These are phyloP conservation scores for Trichocladium antarcticum DNA, from an alignment of 495 filamentous ascomycete genomes.

Conservation along the genomic window DNA sequence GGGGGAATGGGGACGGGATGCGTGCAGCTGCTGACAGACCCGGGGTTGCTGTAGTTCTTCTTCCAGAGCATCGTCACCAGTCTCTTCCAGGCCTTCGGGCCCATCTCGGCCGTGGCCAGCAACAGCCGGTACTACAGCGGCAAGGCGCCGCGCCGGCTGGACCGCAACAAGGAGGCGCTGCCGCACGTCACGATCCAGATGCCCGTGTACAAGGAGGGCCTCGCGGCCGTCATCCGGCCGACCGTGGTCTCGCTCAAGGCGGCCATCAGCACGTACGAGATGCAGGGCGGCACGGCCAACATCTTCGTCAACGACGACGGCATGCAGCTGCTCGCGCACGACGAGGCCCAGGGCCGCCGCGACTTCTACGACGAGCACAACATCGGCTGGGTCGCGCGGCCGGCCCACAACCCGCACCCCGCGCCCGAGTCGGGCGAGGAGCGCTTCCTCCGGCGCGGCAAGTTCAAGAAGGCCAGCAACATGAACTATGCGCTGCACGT, in stretches of 20 bases:
- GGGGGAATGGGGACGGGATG: too few relatives aligned
- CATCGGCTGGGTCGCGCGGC: slow-evolving; percentile 72
- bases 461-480: slow-evolving; percentile 71
- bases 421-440: slow-evolving; percentile 51
- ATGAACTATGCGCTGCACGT: slow-evolving; percentile 76
- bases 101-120: slow-evolving; percentile 54
- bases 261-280: slow-evolving; percentile 66
- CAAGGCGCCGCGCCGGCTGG: slow-evolving; percentile 46
- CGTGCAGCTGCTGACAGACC: too few relatives aligned
- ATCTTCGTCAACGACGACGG: slow-evolving; percentile 77
- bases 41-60: too few relatives aligned
- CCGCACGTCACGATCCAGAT: slow-evolving; percentile 63
- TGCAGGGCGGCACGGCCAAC: slow-evolving; percentile 70
- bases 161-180: slow-evolving; percentile 36
- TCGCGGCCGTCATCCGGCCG: slow-evolving; percentile 52
- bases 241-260: slow-evolving; percentile 60
- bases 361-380: slow-evolving; percentile 60
- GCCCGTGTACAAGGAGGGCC: slow-evolving; percentile 64
- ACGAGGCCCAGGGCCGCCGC: slow-evolving; percentile 53
- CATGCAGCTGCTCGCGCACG: slow-evolving; percentile 57
- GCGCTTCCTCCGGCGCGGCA: slow-evolving; percentile 51
- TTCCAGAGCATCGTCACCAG: slow-evolving; percentile 63
- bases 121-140: slow-evolving; percentile 76
- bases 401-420: too few relatives aligned
- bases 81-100: slow-evolving; percentile 62